phyloP scores from a whole-genome alignment of 352 stramenopile genomes.

The Globisporangium polare region DNA sequence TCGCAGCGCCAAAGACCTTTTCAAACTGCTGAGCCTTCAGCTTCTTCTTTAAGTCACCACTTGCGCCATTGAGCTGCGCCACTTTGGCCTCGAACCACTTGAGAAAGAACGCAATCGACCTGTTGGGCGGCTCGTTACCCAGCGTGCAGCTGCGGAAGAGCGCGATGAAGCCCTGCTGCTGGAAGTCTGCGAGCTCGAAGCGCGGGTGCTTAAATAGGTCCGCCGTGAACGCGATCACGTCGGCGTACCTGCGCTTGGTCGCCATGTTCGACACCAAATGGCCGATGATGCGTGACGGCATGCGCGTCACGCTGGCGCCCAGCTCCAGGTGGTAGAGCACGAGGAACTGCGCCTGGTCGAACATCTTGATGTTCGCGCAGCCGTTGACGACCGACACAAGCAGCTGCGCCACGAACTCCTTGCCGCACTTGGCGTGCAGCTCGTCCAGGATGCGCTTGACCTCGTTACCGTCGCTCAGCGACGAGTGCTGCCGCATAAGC shows the following conservation, averaged over 20 bases:
- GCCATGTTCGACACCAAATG: constrained; percentile 51
- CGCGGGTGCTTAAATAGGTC: constrained; percentile 32
- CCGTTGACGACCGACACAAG: constrained; percentile 57
- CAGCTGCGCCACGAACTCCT: constrained; percentile 39
- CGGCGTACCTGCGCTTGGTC: constrained; percentile 19
- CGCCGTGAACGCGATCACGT: constrained; percentile 31
- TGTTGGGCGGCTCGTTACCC: constrained; percentile 4
- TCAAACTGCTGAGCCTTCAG: constrained; percentile 30
- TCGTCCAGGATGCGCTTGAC: constrained; percentile 27
- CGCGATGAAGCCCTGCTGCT: constrained; percentile 62
- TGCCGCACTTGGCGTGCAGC: constrained; percentile 31
- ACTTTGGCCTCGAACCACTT: constrained; percentile 27
- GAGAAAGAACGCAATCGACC: constrained; percentile 26
- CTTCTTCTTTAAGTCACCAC: neutral
- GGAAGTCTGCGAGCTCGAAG: constrained; percentile 36
- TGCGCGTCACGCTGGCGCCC: constrained; percentile 9
- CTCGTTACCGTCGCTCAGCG: constrained; percentile 26
- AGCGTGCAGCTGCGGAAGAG: constrained; percentile 40
- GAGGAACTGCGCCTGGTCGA: constrained; percentile 38
- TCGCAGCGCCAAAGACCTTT: constrained; percentile 58
- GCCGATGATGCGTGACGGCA: constrained; percentile 46
- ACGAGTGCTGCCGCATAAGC: constrained; percentile 45
- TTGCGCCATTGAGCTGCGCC: neutral
- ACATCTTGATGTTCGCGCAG: constrained; percentile 64
- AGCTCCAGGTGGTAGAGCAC: constrained; percentile 42